Evolutionary conservation across 2,329 filamentous ascomycete species (phyloP).

Genomic region (Aspergillus ustus): DNA sequence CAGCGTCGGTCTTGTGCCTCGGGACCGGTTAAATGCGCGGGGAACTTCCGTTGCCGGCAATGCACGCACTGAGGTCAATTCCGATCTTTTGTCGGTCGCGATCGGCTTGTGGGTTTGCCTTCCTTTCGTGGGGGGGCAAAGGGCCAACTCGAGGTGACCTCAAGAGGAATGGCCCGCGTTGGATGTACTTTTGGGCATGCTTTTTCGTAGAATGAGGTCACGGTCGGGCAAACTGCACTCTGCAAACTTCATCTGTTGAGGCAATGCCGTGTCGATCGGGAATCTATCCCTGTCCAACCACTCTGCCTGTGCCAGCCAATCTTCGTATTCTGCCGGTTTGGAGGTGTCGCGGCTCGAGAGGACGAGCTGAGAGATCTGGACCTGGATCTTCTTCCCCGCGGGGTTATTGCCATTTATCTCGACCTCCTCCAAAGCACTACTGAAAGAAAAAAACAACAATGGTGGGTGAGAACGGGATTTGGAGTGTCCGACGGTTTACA

Average conservation of each 20-base stretch:
- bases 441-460: not conserved
- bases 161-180: not conserved
- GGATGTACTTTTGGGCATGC: not conserved
- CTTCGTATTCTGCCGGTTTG: not conserved
- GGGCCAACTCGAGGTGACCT: not conserved
- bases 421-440: not conserved
- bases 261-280: constrained; percentile 25
- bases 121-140: not conserved
- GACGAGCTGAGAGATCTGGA: not conserved
- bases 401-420: not conserved
- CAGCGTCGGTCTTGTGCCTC: constrained; percentile 4
- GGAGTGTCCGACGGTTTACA: not conserved
- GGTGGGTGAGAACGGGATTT: not conserved
- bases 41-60: constrained; percentile 25
- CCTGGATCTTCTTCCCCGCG: constrained; percentile 6
- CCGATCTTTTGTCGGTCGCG: constrained; percentile 19
- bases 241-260: constrained; percentile 11
- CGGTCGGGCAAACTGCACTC: not conserved
- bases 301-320: constrained; percentile 17
- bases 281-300: constrained; percentile 19
- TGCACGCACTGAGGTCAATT: constrained; percentile 7
- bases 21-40: constrained; percentile 30
- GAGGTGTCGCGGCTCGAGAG: not conserved
- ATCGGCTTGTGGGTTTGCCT: constrained; percentile 18
- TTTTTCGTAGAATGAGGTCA: not conserved